Evolutionary conservation across 352 stramenopile species (phyloP), one percentile per base, ranked within the genome.

Genomic region (Pythium monospermum): DNA sequence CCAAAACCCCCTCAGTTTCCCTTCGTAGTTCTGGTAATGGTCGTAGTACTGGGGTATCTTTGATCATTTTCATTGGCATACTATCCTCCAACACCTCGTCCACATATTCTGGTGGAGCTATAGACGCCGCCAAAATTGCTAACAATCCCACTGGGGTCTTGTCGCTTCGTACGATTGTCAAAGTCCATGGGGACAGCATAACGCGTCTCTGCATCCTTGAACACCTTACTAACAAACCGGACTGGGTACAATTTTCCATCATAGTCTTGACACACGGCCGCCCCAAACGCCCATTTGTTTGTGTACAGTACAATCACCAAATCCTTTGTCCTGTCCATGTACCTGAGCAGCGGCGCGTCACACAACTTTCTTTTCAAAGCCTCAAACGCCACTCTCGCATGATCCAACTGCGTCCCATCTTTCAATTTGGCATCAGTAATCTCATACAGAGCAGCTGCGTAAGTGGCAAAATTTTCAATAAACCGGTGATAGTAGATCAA

Each of bases 401-500:
- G 15, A 13, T 32, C 25, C 8, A 54, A 21, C 11, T 53, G 45
- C 23, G 22, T 36, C 16, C 45, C 41, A 8, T 6, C 5, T 19
- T 32, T 33, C 3, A 54, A 26, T 21, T 53, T 49, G 4, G 36
- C 19, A 19, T 42, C 19, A 1, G 25, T 64, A 3, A 57, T 21
- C 18, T 64, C 56, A 36, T 59, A 64, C 2, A 64, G 28, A 0
- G 39, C 19, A 16, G 56, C 56, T 21, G 56, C 56, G 25, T 51
- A 54, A 1, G 48, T 38, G 5, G 26, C 56, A 28, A 49, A 64
- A 19, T 54, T 26, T 33, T 64, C 56, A 7, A 64, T 36, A 30
- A 64, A 64, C 28, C 32, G 6, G 27, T 59, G 44, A n/a, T 66
- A 66, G 31, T 66, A 66, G 33, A 52, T 58, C 11, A 61, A 22